These are phyloP conservation scores for Alternaria conjuncta DNA, from an alignment of 2,329 filamentous ascomycete genomes.

Conservation along the genomic window DNA sequence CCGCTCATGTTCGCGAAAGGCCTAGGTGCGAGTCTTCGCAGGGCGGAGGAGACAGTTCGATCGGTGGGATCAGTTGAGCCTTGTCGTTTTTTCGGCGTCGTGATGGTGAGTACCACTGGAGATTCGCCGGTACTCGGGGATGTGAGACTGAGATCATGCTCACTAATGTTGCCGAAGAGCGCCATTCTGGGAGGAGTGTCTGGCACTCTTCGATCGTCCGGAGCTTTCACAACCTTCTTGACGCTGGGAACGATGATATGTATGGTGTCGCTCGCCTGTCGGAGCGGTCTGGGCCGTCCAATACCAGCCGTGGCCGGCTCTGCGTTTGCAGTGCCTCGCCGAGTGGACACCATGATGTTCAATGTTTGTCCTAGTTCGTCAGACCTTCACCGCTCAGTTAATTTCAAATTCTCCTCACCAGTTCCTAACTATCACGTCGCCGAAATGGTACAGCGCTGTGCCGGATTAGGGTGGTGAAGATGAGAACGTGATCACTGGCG, in stretches of 20 bases:
- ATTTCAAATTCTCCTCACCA: neutral
- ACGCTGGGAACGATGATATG: neutral
- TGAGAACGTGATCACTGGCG: neutral
- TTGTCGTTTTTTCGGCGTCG: neutral
- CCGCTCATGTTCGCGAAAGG: slow-evolving; percentile 9
- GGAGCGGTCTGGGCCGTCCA: neutral
- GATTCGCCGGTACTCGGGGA: slow-evolving; percentile 8
- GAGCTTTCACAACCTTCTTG: neutral
- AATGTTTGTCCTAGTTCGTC: neutral
- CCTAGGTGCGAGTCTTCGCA: slow-evolving; percentile 1
- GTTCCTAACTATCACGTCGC: neutral
- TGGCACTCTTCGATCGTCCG: neutral
- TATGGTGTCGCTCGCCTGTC: neutral
- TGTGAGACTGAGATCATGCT: slow-evolving; percentile 16
- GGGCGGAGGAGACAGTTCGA: neutral
- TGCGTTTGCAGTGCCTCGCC: slow-evolving; percentile 13
- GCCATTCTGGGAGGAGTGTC: neutral
- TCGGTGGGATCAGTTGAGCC: neutral
- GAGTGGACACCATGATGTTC: slow-evolving; percentile 16
- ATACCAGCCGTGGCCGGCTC: neutral
- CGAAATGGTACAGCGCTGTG: neutral
- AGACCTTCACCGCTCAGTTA: neutral
- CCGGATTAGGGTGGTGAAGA: neutral
- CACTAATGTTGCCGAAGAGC: slow-evolving; percentile 3
- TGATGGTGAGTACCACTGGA: neutral